A percentile compares a stretch with the other conserved stretches of the same genome.
Conservation (phyloP, 2,329 filamentous ascomycete genomes). For the Sporothrix pseudoabietina region DNA sequence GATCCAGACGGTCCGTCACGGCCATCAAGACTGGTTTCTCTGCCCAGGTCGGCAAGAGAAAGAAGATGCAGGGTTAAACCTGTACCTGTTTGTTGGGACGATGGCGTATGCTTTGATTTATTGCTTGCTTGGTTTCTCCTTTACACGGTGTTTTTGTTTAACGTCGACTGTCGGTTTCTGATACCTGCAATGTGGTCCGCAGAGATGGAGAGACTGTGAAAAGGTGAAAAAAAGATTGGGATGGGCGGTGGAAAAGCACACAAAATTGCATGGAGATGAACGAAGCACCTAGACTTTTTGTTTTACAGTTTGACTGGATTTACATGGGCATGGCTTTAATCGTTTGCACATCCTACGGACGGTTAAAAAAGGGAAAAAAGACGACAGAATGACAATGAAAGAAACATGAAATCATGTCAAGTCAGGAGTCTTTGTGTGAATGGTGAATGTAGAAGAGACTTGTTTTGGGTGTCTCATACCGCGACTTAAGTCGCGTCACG, state of each 20-base stretch:
- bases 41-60: slow-evolving; percentile 98
- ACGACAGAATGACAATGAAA: slow-evolving; percentile 22
- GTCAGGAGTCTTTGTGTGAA: neutral
- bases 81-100: too few relatives aligned
- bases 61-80: slow-evolving; percentile 81
- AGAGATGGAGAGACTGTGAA: neutral
- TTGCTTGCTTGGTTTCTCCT: neutral
- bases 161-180: neutral
- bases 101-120: neutral
- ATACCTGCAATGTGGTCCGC: slow-evolving; percentile 12
- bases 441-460: neutral
- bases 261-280: neutral
- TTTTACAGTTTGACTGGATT: neutral
- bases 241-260: neutral
- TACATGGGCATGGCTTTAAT: neutral
- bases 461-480: too few relatives aligned
- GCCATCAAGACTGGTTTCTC: slow-evolving; percentile 99
- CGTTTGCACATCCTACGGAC: slow-evolving; percentile 8
- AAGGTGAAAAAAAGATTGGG: neutral
- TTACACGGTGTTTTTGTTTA: neutral
- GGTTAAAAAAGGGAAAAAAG: neutral
- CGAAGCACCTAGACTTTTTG: slow-evolving; percentile 1
- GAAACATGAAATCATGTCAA: neutral
- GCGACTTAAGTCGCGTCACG: too few relatives aligned
- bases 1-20: slow-evolving; percentile 82